Evolutionary conservation across 2,329 filamentous ascomycete genomes (phyloP), one percentile per base, ranked within the genome.

Genomic region (Alternaria conjuncta): DNA sequence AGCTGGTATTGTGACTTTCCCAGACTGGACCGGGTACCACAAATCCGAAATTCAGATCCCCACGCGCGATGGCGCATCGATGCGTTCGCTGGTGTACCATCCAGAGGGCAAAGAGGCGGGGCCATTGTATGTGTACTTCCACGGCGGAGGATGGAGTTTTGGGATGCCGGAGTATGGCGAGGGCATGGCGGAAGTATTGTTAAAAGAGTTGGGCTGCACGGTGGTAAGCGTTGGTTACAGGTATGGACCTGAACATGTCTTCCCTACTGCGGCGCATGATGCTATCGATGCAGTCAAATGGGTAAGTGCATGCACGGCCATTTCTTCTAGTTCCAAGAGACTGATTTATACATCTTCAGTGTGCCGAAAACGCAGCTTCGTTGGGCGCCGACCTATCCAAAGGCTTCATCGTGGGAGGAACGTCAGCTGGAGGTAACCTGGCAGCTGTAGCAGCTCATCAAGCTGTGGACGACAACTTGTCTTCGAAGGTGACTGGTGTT

Each of bases 131-230:
- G 63, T 75, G 11, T 66, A 65, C 41, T 71, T 65, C 44, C 67
- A 71, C 26, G 70, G 71, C 11, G 71, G 71, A 8, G 70, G 71
- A 5, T 71, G 56, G 57, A 63, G 57, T 9, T 60, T 28, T 10
- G 36, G 36, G 9, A 41, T 41, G 36, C 36, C 36, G 9, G 36
- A 41, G n/a, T 41, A 41, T 41, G 36, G 36, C 36, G 36, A 41
- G 36, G n/a, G 36, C 3, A 41, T 41, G 36, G 36, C 36, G 36
- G 36, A 41, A 41, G 36, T 41, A 5, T 41, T 41, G 36, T 8
- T 41, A 5, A 41, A 41, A 41, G 36, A 18, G 36, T 41, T 41
- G 36, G 36, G 36, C 36, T 41, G 10, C 3, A 41, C 36, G 36
- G 36, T 41, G 0, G 63, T 68, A 2, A 63, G 60, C 43, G 11